phyloP scores from a whole-genome alignment of 192 early-diverging fungal species.

The Coemansia sp. region DNA sequence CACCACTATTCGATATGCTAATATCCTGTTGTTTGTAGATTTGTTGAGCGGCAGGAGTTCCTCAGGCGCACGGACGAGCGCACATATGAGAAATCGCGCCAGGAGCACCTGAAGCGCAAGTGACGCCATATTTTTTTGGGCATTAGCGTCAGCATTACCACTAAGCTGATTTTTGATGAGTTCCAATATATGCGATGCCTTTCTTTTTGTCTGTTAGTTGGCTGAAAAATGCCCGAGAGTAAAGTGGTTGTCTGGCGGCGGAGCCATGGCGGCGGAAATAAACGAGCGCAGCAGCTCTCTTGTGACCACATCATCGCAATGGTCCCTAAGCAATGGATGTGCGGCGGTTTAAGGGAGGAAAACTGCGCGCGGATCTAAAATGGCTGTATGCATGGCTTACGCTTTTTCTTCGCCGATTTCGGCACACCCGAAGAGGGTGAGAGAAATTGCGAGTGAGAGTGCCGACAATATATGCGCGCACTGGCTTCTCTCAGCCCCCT shows the following conservation, averaged over 20 bases:
- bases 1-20: background rate
- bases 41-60: slow-evolving; percentile 54
- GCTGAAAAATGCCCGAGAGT: background rate
- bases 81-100: slow-evolving; percentile 32
- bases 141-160: slow-evolving; percentile 13
- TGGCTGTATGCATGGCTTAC: background rate
- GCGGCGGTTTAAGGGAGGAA: slow-evolving; percentile 6
- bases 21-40: slow-evolving; percentile 16
- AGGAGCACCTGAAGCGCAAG: slow-evolving; percentile 19
- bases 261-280: background rate
- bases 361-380: slow-evolving; percentile 4
- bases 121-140: slow-evolving; percentile 3
- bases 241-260: background rate
- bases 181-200: background rate
- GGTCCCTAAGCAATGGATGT: background rate
- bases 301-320: background rate
- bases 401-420: background rate
- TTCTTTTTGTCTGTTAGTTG: background rate
- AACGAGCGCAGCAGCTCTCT: slow-evolving; percentile 8
- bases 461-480: background rate
- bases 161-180: slow-evolving; percentile 3
- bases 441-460: background rate
- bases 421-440: background rate
- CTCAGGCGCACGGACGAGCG: slow-evolving; percentile 47
- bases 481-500: background rate